Evolutionary conservation across 805 yeast species (phyloP).

Genomic region (Pichia phayaonensis): DNA sequence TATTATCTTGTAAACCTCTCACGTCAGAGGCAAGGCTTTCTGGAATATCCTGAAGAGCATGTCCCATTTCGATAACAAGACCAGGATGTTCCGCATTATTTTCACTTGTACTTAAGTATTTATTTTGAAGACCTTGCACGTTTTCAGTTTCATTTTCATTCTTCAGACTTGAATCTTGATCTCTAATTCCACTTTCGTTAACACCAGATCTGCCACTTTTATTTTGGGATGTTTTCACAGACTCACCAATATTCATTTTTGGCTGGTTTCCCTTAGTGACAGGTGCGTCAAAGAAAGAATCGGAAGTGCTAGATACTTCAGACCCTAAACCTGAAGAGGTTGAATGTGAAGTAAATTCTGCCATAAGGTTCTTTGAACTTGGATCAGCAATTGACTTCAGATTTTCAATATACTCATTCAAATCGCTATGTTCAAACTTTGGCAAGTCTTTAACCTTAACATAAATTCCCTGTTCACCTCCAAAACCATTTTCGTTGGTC

Average conservation of each 20-base stretch:
- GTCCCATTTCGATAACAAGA: background rate
- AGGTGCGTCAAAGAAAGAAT: background rate
- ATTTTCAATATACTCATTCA: constrained; percentile 8
- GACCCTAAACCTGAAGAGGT: background rate
- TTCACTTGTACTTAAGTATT: background rate
- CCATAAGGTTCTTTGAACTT: background rate
- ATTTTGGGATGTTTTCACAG: background rate
- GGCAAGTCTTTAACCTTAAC: constrained; percentile 10
- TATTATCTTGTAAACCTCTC: background rate
- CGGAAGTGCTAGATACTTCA: background rate
- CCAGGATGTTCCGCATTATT: background rate
- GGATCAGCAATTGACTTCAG: background rate
- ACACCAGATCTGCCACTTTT: background rate
- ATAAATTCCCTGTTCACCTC: background rate
- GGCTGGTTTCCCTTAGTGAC: background rate
- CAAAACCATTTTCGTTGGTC: too few species aligned
- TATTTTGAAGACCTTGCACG: background rate
- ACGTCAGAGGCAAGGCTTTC: background rate
- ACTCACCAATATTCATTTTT: background rate
- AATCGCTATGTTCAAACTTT: constrained; percentile 4
- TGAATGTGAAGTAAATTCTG: background rate
- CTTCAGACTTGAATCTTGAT: background rate
- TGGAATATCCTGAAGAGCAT: background rate
- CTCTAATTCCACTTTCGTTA: background rate
- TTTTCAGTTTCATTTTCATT: background rate